Base-by-base conservation (phyloP, 768 basidiomycete species). In the Lentinus tigrinus region DNA sequence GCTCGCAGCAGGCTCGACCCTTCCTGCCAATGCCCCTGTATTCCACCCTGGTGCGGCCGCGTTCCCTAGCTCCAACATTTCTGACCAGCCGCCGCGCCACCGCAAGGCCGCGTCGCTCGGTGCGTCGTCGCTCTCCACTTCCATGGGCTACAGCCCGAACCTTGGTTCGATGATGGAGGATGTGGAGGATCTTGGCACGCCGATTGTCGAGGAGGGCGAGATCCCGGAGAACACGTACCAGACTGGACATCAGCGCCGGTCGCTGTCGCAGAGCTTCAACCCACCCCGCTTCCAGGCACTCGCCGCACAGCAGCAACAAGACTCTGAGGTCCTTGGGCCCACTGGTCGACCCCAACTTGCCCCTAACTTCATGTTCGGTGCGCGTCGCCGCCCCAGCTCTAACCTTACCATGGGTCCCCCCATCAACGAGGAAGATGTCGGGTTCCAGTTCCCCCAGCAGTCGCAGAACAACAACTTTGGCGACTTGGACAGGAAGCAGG, bases 291-390 rank as follows among this genome's bases (percentile, higher is more conserved):
- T 96, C 68, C 91, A 87, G 17, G 91, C 85, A 54, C 79, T 87
- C 65, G 90, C 85, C 38, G 85, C 82, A 36, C 88, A 87, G 65
- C 87, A 89, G 69, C 51, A 52, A 44, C 86, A 91, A 61, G 82
- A 82, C 43, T 65, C 66, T 39, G 85, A 89, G 61, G 43, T 76
- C 56, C 65, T 89, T 49, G 87, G 91, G 31, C 84, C 91, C 16
- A 82, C 88, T 27, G 88, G 91, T 44, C 86, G 93, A 61, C 93
- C 93, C 38, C 93, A 95, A 69, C 83, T 95, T 38, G 92, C 93
- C 11, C 93, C 93, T n/a, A 79, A 81, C 48, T 96, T 97, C 74
- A 93, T 88, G 80, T 97, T 95, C 71, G 95, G 93, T 48, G 84
- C 85, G 55, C 75, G 75, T 64, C 73, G 75, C 54, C 78, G 78